These are phyloP conservation scores for Datura wrightii DNA, from an alignment of 257 asterid species.

Conservation along the genomic window DNA sequence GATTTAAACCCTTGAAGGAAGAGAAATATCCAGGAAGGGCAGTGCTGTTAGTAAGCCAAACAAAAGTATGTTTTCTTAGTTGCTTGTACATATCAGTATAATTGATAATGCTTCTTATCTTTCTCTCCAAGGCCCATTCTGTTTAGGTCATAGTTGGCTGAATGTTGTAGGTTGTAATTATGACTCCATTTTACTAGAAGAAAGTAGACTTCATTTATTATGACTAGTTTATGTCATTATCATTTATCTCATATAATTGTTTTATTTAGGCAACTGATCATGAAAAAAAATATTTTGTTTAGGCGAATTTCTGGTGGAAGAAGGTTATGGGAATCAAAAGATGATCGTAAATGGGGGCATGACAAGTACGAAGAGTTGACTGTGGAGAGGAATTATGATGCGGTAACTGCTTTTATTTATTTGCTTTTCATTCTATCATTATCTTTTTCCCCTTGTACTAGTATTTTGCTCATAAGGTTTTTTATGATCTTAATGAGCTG, in stretches of 20 bases:
- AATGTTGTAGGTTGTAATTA: constrained; percentile 6
- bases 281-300: not conserved
- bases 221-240: not conserved
- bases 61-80: not conserved
- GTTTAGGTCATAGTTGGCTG: not conserved
- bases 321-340: constrained; percentile 91
- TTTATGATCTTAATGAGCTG: not conserved
- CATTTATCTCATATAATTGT: not conserved
- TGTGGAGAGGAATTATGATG: constrained; percentile 63
- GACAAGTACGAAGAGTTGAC: constrained; percentile 95
- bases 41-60: not conserved
- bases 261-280: not conserved
- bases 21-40: not conserved
- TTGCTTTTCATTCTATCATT: constrained; percentile 23
- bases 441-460: constrained; percentile 28
- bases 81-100: not conserved
- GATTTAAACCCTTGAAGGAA: not conserved
- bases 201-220: not conserved
- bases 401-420: constrained; percentile 51
- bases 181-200: not conserved
- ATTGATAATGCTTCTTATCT: constrained; percentile 8
- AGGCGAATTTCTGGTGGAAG: constrained; percentile 92
- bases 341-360: constrained; percentile 97
- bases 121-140: not conserved
- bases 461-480: constrained; percentile 3